Base-by-base conservation (phyloP, 768 basidiomycete genomes). In the Pisolithus sp. region DNA sequence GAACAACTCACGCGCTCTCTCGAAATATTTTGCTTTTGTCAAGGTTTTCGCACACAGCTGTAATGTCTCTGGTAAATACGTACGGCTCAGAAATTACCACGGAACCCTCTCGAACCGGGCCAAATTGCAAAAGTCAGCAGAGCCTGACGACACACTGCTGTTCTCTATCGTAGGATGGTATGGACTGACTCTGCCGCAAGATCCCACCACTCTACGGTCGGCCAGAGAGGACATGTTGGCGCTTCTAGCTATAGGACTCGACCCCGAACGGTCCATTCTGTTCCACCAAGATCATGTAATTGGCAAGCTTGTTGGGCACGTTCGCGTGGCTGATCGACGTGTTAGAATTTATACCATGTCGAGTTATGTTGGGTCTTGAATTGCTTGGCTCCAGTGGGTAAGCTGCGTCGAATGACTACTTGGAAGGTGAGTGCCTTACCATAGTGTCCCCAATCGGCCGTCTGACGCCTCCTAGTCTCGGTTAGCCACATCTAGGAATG, bases 61-160 rank as follows among this genome's bases (percentile, higher is more conserved):
- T n/a, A n/a, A n/a, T n/a, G n/a, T n/a, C n/a, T n/a, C n/a, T n/a
- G n/a, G n/a, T n/a, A n/a, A n/a, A n/a, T n/a, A 26, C 26, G 7
- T 13, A 5, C 51, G 96, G 93, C 74, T 96, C 62, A 95, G 94
- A 42, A 97, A 98, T 67, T 90, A 92, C 61, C 76, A 97, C 3
- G 95, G 95, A 4, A 93, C 93, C 0, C 73, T 96, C 26, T 79
- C 80, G n/a, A 93, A 93, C 64, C 95, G 93, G 93, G 87, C 91
- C 44, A 76, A 75, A 49, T 72, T 96, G 24, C 91, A 94, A 67
- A 73, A 77, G 40, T 71, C 76, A 37, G 77, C 84, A 0, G 62
- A 63, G 8, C 72, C 76, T 1, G 72, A 79, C 9, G 86, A 91
- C 62, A 70, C 76, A 49, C 74, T 93, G 8, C 67, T 94, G 23